These are phyloP conservation scores for Nematocida parisii DNA, from an alignment of 371 early-diverging fungal species.

Conservation along the genomic window DNA sequence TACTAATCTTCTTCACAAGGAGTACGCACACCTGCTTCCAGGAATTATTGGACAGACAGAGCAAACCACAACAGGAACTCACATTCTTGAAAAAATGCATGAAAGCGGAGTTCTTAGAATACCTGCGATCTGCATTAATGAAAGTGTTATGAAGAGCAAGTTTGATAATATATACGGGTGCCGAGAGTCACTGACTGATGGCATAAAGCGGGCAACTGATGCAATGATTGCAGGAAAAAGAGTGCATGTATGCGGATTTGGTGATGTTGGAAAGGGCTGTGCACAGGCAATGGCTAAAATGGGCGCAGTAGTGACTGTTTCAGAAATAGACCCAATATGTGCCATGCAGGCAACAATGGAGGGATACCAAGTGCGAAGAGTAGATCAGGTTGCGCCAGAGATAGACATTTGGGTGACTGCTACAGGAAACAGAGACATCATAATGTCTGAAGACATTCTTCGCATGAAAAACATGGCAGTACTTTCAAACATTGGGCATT, in stretches of 20 bases:
- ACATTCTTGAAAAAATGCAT: constrained; percentile 91
- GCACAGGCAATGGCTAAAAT: constrained; percentile 92
- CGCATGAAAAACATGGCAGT: constrained; percentile 93
- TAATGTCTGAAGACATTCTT: constrained; percentile 81
- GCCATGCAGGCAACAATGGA: constrained; percentile 97
- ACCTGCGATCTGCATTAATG: constrained; percentile 97
- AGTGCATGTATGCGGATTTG: constrained; percentile 92
- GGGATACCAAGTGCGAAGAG: constrained; percentile 90
- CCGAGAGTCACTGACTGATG: constrained; percentile 96
- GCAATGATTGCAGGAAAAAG: constrained; percentile 99
- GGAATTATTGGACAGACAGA: constrained; percentile 87
- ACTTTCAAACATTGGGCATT: constrained; percentile 97
- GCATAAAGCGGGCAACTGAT: constrained; percentile 98
- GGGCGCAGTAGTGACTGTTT: constrained; percentile 92
- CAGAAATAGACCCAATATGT: constrained; percentile 96
- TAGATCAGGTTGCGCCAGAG: constrained; percentile 84
- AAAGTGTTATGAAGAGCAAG: constrained; percentile 98
- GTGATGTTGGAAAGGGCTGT: constrained; percentile 98
- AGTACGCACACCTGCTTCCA: constrained; percentile 78
- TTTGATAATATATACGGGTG: constrained; percentile 98
- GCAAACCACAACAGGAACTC: constrained; percentile 98
- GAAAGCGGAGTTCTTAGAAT: constrained; percentile 80
- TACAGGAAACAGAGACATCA: constrained; percentile 95
- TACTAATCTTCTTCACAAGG: constrained; percentile 87
- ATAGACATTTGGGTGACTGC: constrained; percentile 95